These are phyloP conservation scores for Rutstroemia sp. DNA, from an alignment of 2,329 filamentous ascomycete species.

Conservation along the genomic window DNA sequence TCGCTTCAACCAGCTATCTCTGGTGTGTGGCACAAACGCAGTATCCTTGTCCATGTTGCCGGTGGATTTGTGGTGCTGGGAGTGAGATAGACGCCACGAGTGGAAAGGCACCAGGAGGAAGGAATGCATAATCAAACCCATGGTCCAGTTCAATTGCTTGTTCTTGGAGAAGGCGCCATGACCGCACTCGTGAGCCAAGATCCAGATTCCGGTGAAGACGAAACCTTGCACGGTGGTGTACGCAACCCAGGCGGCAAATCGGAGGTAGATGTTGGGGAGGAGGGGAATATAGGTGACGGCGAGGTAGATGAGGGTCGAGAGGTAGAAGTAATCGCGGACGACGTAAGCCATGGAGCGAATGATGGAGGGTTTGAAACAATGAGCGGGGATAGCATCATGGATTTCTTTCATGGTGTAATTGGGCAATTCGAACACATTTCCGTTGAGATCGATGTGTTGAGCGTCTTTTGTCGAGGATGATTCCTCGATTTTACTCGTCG, in stretches of 20 bases:
- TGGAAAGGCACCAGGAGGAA: conserved; percentile 63
- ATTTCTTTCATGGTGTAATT: conserved; percentile 32
- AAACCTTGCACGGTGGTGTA: conserved; percentile 62
- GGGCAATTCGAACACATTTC: conserved; percentile 29
- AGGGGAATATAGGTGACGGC: conserved; percentile 46
- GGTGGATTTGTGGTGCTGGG: conserved; percentile 61
- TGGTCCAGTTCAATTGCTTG: conserved; percentile 49
- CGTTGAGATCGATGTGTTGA: conserved; percentile 29
- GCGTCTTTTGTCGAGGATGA: background rate
- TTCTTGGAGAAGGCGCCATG: conserved; percentile 60
- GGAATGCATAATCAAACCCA: conserved; percentile 60
- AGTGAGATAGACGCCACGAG: conserved; percentile 65
- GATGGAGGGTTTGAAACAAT: conserved; percentile 55
- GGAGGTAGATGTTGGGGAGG: conserved; percentile 39
- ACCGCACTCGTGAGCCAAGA: conserved; percentile 64
- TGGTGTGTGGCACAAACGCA: conserved; percentile 50
- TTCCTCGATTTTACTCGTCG: background rate
- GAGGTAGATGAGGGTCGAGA: conserved; percentile 38
- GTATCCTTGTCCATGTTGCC: conserved; percentile 63
- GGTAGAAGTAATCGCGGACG: conserved; percentile 48
- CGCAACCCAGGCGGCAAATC: conserved; percentile 45
- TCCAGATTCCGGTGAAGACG: conserved; percentile 64
- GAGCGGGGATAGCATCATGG: conserved; percentile 46
- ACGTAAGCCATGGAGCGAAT: conserved; percentile 49
- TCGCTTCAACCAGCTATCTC: conserved; percentile 27